phyloP scores from a whole-genome alignment of 2,329 filamentous ascomycete genomes.

The Penicillium sp. region DNA sequence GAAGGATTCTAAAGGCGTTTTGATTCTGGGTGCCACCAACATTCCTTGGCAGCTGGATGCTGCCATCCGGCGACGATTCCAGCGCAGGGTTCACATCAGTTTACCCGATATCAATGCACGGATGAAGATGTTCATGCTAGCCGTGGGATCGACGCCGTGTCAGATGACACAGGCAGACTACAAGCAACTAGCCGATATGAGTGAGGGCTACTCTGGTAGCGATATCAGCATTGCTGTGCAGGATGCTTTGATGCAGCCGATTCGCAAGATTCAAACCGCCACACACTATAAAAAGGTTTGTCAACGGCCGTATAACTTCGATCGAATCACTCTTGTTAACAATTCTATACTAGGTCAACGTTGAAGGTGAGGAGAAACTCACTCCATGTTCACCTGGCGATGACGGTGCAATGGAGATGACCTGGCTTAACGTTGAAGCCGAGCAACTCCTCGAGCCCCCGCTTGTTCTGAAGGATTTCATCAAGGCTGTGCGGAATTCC shows the following conservation, averaged over 20 bases:
- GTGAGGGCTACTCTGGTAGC: constrained; percentile 92
- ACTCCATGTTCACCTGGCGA: constrained; percentile 96
- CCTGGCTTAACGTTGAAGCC: constrained; percentile 83
- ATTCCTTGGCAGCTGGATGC: constrained; percentile 98
- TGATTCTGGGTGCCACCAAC: constrained; percentile 95
- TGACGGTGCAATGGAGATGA: constrained; percentile 84
- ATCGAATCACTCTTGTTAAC: neutral
- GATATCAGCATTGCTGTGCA: constrained; percentile 97
- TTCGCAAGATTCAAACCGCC: constrained; percentile 93
- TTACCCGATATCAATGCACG: constrained; percentile 85
- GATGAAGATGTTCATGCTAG: constrained; percentile 93
- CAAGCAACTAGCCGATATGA: constrained; percentile 75
- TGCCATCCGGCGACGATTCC: constrained; percentile 93
- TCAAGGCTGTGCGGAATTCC: constrained; percentile 85
- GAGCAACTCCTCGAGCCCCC: constrained; percentile 85
- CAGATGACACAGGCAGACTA: constrained; percentile 79
- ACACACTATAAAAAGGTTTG: constrained; percentile 94
- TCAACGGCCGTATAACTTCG: neutral
- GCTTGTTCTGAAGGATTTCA: constrained; percentile 86
- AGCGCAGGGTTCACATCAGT: constrained; percentile 92
- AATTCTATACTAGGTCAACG: constrained; percentile 61
- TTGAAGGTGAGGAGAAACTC: constrained; percentile 62
- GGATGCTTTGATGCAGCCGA: constrained; percentile 94
- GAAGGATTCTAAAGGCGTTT: constrained; percentile 88
- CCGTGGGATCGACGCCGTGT: constrained; percentile 90